A percentile compares a stretch with the other conserved stretches of the same genome.
Conservation (phyloP, 352 stramenopile genomes). For the Phytophthora boehmeriae region DNA sequence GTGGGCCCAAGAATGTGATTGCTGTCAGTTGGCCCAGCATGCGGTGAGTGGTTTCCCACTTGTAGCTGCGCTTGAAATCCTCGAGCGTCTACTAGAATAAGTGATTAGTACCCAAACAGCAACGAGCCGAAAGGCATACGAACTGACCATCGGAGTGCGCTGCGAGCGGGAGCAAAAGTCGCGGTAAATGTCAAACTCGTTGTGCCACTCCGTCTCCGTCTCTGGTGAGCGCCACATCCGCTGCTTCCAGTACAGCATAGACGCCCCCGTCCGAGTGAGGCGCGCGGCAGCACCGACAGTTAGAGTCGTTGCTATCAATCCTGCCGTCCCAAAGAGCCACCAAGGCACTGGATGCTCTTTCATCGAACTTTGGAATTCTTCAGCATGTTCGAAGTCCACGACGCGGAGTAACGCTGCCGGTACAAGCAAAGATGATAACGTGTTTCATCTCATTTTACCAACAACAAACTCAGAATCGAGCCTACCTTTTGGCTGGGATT, state of each 20-base stretch:
- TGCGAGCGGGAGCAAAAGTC: conserved; percentile 95
- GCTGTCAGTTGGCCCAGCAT: conserved; percentile 93
- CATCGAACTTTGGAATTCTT: conserved; percentile 44
- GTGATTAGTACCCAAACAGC: not conserved
- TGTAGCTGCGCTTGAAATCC: conserved; percentile 97
- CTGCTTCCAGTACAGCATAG: conserved; percentile 96
- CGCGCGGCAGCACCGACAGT: conserved; percentile 95
- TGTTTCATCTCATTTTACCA: not conserved
- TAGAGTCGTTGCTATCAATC: conserved; percentile 93
- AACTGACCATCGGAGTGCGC: conserved; percentile 66
- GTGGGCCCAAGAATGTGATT: conserved; percentile 88
- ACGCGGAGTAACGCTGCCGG: conserved; percentile 31
- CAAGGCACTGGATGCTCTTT: conserved; percentile 66
- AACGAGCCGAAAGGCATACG: too few species aligned
- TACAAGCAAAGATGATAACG: not conserved
- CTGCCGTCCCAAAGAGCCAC: conserved; percentile 94
- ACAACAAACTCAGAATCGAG: not conserved
- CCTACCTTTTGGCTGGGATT: conserved; percentile 23
- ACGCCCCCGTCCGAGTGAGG: conserved; percentile 95
- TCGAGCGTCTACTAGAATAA: conserved; percentile 78
- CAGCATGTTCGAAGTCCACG: conserved; percentile 32
- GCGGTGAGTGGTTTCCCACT: conserved; percentile 90
- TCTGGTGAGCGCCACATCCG: conserved; percentile 82
- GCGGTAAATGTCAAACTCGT: conserved; percentile 95
- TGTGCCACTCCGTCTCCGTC: conserved; percentile 89